These are phyloP conservation scores for Furculomyces boomerangus DNA, from an alignment of 371 early-diverging fungal genomes.

Conservation along the genomic window DNA sequence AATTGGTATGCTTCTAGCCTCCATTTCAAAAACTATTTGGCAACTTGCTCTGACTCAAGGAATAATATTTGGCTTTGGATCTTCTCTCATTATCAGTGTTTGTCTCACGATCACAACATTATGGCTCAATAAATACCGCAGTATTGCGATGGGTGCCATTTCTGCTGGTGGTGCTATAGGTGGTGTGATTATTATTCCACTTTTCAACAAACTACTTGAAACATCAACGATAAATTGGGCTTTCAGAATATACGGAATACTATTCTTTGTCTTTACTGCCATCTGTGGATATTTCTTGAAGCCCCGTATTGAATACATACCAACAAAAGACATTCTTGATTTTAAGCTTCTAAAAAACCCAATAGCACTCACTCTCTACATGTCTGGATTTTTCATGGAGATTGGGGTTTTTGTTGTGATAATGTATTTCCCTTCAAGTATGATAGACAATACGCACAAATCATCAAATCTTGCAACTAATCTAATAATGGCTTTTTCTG, in stretches of 20 bases:
- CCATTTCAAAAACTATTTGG: constrained; percentile 29
- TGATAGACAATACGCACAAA: neutral
- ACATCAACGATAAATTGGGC: constrained; percentile 32
- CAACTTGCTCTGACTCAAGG: constrained; percentile 51
- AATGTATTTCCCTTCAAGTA: neutral
- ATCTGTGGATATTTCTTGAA: constrained; percentile 27
- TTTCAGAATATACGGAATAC: constrained; percentile 32
- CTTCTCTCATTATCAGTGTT: constrained; percentile 5
- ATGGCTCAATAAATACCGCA: constrained; percentile 53
- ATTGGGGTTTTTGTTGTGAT: neutral
- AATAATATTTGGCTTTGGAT: constrained; percentile 37
- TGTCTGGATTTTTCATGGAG: neutral
- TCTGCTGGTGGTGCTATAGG: constrained; percentile 54
- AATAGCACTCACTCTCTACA: neutral
- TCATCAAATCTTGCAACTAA: neutral
- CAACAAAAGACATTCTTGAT: constrained; percentile 3
- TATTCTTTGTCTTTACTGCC: constrained; percentile 24
- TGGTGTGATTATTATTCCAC: constrained; percentile 39
- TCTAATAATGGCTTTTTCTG: neutral
- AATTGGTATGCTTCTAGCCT: constrained; percentile 30
- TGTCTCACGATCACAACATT: constrained; percentile 27
- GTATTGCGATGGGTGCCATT: constrained; percentile 51
- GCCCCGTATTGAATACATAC: constrained; percentile 10
- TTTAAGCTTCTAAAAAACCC: neutral
- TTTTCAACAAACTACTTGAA: constrained; percentile 30